Evolutionary conservation across 1,284 basidiomycete species (phyloP), one percentile per base, ranked within the genome.

Genomic region (Rhodotorula mucilaginosa): DNA sequence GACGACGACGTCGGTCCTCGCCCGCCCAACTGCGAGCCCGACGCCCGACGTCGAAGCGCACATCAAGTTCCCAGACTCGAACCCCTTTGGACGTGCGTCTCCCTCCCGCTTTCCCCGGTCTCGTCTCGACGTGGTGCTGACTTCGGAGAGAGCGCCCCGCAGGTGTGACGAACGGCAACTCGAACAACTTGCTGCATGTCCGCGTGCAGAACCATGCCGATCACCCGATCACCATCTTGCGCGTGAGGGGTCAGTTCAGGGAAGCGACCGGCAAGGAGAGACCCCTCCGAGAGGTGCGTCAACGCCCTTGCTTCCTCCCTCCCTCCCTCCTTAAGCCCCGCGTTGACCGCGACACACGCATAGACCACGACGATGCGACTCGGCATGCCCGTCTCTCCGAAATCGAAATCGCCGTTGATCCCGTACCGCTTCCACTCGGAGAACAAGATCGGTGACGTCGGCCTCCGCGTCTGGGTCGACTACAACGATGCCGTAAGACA

Each of bases 361-460:
- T 46, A 64, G 63, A 64, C 62, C 2, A 57, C 62, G 23, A 48
- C 39, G 13, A 39, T 51, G 47, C 52, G 34, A 21, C 49, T 64
- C 15, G 62, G 62, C 49, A 39, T 63, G 47, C 56, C 63, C 31
- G 63, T 56, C 56, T n/a, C 34, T 47, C 61, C 61, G 60, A 69
- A 61, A 60, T 44, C 56, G 52, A 26, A 26, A 44, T 73, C 51
- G 44, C 71, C 44, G 57, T 52, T 51, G 49, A 64, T 31, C 61
- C 29, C 65, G 62, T 75, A 73, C 67, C 64, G 62, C 23, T 65
- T 72, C 62, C 58, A 59, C 46, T 67, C 58, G 19, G 75, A 77
- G 69, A 72, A 74, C 68, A 78, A 74, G 65, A 64, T 69, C 10
- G 75, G 76, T n/a, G 76, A 78, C 23, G 69, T 75, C 21, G 77